Percentiles rank a stretch among this genome's conserved stretches.
Conservation (phyloP, 805 yeast species). For the Starmerella roubikii region DNA sequence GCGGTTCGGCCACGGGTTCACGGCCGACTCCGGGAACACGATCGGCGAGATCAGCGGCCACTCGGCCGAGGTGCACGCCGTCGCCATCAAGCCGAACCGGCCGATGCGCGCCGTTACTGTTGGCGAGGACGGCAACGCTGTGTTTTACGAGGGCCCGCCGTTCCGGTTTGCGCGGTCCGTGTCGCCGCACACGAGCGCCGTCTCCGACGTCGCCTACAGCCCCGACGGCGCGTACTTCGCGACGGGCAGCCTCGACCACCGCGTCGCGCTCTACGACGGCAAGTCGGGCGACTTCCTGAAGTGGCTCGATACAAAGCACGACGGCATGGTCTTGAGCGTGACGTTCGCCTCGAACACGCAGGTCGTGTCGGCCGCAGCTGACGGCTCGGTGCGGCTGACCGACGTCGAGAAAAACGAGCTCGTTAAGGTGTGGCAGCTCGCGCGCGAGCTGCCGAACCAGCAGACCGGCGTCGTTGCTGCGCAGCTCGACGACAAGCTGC, state of each 20-base stretch:
- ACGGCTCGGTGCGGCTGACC: constrained; percentile 59
- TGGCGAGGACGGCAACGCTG: constrained; percentile 74
- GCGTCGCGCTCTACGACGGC: constrained; percentile 70
- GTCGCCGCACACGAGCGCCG: constrained; percentile 63
- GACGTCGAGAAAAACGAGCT: constrained; percentile 33
- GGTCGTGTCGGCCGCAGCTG: constrained; percentile 78
- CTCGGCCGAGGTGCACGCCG: constrained; percentile 68
- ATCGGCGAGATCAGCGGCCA: constrained; percentile 95
- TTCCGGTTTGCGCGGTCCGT: constrained; percentile 68
- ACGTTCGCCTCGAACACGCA: constrained; percentile 45
- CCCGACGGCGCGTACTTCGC: constrained; percentile 65
- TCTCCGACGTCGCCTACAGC: constrained; percentile 68
- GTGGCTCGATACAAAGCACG: constrained; percentile 38
- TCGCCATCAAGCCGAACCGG: constrained; percentile 67
- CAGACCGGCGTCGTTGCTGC: constrained; percentile 68
- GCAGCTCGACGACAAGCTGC: constrained; percentile 25
- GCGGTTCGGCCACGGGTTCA: constrained; percentile 79
- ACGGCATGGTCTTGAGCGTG: constrained; percentile 70
- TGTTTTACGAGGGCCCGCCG: constrained; percentile 85
- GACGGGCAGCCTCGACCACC: constrained; percentile 76
- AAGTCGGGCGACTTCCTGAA: constrained; percentile 62
- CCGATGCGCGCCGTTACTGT: constrained; percentile 92
- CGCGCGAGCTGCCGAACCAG: constrained; percentile 43
- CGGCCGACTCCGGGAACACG: constrained; percentile 93
- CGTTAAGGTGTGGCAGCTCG: constrained; percentile 39